Percentiles rank a stretch among this genome's conserved stretches.
phyloP scores from a whole-genome alignment of 768 basidiomycete species.

The Sarcodon sp. region DNA sequence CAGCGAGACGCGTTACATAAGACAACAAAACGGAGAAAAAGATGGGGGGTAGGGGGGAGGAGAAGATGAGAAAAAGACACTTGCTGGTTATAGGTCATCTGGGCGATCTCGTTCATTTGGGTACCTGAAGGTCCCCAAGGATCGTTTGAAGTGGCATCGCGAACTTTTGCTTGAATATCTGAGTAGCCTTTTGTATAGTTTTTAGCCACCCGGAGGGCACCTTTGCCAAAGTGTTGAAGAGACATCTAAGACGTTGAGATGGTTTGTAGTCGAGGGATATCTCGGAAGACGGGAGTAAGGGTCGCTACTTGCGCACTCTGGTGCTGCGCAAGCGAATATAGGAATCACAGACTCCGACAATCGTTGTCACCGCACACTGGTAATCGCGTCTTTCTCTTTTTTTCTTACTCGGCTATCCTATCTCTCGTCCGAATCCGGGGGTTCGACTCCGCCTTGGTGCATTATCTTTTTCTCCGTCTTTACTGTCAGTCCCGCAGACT shows the following conservation, averaged over 20 bases:
- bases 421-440: constrained; percentile 6
- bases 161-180: constrained; percentile 88
- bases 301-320: neutral
- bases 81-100: constrained; percentile 94
- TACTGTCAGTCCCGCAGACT: neutral
- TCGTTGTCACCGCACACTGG: neutral
- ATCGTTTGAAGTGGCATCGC: constrained; percentile 95
- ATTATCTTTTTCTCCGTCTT: neutral
- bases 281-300: neutral
- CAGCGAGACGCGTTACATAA: neutral
- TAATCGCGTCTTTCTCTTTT: neutral
- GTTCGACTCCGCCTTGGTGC: constrained; percentile 17
- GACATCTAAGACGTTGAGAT: constrained; percentile 22
- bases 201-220: constrained; percentile 79
- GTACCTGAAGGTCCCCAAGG: constrained; percentile 96
- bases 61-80: constrained; percentile 15
- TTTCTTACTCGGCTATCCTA: no score
- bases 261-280: neutral
- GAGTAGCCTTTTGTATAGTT: constrained; percentile 96
- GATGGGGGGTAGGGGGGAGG: neutral
- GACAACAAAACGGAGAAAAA: neutral
- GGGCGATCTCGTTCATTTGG: constrained; percentile 98
- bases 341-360: neutral
- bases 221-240: constrained; percentile 75
- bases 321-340: neutral